A percentile compares a stretch with the other conserved stretches of the same genome.
These are phyloP conservation scores for Draba incana DNA, from an alignment of 345 rosid species.

Conservation along the genomic window DNA sequence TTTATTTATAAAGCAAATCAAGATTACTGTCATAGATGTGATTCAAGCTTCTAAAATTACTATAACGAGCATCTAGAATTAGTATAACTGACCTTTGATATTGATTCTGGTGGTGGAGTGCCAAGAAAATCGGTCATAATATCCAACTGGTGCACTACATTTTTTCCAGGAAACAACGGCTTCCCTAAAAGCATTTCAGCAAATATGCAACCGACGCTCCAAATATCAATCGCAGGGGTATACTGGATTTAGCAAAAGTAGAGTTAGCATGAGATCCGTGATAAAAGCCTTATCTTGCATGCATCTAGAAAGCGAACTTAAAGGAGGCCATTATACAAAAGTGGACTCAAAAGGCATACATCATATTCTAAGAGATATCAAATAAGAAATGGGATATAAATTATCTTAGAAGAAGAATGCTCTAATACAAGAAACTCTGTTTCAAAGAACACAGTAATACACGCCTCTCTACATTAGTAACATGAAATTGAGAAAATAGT, in stretches of 20 bases:
- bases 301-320: constrained; percentile 14
- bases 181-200: constrained; percentile 96
- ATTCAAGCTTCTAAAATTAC: constrained; percentile 24
- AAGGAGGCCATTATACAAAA: background rate
- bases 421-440: constrained; percentile 8
- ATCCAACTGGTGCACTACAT: constrained; percentile 95
- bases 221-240: constrained; percentile 93
- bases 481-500: background rate
- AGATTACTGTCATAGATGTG: background rate
- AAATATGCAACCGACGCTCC: constrained; percentile 99
- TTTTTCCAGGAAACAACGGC: constrained; percentile 94
- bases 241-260: constrained; percentile 55
- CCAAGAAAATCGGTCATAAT: constrained; percentile 96
- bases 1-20: background rate
- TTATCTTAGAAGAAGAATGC: constrained; percentile 1
- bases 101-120: constrained; percentile 81
- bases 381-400: background rate
- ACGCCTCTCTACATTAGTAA: background rate
- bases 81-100: constrained; percentile 60
- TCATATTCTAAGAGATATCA: constrained; percentile 14
- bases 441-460: constrained; percentile 3
- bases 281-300: constrained; percentile 38
- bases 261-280: constrained; percentile 17
- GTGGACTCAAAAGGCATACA: constrained; percentile 2
- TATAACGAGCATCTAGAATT: background rate